phyloP scores from a whole-genome alignment of 257 asterid species.

The Primulina eburnea region DNA sequence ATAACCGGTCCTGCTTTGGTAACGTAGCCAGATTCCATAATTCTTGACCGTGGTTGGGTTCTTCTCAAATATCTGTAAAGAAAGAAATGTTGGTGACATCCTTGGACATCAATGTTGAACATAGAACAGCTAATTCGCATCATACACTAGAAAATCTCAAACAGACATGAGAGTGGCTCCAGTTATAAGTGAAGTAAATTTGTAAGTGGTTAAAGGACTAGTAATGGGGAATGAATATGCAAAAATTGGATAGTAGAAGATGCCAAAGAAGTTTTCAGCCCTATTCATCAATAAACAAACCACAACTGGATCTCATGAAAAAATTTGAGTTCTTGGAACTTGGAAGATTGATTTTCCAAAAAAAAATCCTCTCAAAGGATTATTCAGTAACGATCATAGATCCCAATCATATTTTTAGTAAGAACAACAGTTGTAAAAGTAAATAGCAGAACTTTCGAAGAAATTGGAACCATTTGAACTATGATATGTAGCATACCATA shows the following conservation, averaged over 20 bases:
- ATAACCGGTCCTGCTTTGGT: constrained; percentile 55
- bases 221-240: not conserved
- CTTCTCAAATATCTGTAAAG: constrained; percentile 45
- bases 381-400: too few relatives aligned
- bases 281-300: not conserved
- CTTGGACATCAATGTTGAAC: not conserved
- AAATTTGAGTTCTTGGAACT: not conserved
- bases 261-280: not conserved
- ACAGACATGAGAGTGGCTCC: not conserved
- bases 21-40: constrained; percentile 48
- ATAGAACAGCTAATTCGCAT: not conserved
- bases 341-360: not conserved
- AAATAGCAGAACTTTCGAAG: not conserved
- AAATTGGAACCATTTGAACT: not conserved
- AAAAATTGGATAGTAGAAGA: not conserved
- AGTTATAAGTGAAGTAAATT: not conserved
- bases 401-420: not conserved
- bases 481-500: too few relatives aligned
- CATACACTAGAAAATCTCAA: not conserved
- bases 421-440: not conserved
- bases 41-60: constrained; percentile 54
- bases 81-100: not conserved
- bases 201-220: not conserved
- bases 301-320: not conserved
- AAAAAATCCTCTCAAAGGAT: not conserved